phyloP scores from a whole-genome alignment of 2,329 filamentous ascomycete species.

The Exophiala xenobiotica region DNA sequence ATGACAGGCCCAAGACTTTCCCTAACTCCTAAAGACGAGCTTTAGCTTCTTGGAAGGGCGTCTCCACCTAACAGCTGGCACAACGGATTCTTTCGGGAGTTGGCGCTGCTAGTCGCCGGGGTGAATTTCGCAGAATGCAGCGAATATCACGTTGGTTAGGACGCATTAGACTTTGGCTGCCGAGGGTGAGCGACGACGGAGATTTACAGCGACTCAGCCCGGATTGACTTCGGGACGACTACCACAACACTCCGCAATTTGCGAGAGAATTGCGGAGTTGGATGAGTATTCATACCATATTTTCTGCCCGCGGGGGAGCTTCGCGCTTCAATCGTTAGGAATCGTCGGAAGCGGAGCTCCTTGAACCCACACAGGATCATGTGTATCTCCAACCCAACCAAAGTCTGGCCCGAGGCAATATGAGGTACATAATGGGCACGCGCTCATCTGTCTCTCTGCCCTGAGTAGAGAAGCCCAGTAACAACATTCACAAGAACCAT shows the following conservation, averaged over 20 bases:
- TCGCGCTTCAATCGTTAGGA: background rate
- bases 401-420: background rate
- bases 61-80: background rate
- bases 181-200: background rate
- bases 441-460: background rate
- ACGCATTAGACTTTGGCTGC: background rate
- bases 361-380: background rate
- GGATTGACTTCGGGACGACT: background rate
- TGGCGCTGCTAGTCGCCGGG: too few relatives aligned
- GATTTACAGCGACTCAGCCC: background rate
- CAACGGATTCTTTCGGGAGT: too few relatives aligned
- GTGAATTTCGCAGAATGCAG: too few relatives aligned
- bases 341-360: background rate
- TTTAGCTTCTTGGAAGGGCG: background rate
- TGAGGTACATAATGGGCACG: background rate
- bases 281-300: too few relatives aligned
- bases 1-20: background rate
- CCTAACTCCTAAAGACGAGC: background rate
- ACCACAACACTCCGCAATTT: background rate
- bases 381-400: background rate
- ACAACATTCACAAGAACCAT: background rate
- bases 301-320: background rate
- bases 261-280: background rate
- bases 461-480: too few relatives aligned
- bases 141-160: too few relatives aligned